Conservation (phyloP, 1,139 yeast genomes). For the Geotrichum siamense region DNA sequence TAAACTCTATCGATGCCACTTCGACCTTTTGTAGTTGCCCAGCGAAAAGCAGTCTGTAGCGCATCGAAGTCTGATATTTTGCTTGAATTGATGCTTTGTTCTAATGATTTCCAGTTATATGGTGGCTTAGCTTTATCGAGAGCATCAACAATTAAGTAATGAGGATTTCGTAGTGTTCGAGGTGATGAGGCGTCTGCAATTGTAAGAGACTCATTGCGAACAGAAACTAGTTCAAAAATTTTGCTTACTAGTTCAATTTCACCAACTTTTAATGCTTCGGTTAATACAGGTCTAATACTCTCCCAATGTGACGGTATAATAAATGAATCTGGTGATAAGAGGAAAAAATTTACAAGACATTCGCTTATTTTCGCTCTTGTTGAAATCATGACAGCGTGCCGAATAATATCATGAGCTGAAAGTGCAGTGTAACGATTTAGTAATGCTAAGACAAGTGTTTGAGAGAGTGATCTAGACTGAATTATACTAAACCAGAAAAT, state of each 20-base stretch:
- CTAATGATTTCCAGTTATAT: slow-evolving; percentile 20
- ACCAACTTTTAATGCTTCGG: slow-evolving; percentile 32
- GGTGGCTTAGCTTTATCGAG: slow-evolving; percentile 24
- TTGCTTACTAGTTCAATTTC: slow-evolving; percentile 25
- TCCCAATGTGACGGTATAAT: slow-evolving; percentile 76
- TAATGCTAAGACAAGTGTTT: slow-evolving; percentile 30
- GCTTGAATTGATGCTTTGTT: slow-evolving; percentile 22
- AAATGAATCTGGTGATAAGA: slow-evolving; percentile 56
- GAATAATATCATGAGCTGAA: slow-evolving; percentile 11
- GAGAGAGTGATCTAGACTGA: slow-evolving; percentile 39
- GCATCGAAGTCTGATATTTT: slow-evolving; percentile 22
- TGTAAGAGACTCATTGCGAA: slow-evolving; percentile 30
- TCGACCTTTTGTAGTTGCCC: slow-evolving; percentile 29
- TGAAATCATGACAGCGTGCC: slow-evolving; percentile 9
- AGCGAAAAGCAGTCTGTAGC: slow-evolving; percentile 26
- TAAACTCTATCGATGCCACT: slow-evolving; percentile 25
- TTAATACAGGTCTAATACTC: slow-evolving; percentile 48
- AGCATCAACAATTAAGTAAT: slow-evolving; percentile 20
- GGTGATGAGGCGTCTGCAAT: slow-evolving; percentile 24
- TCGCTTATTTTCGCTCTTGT: slow-evolving; percentile 15
- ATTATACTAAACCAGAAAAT: slow-evolving; percentile 67
- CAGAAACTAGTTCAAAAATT: slow-evolving; percentile 24
- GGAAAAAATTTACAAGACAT: slow-evolving; percentile 39
- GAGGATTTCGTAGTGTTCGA: slow-evolving; percentile 22
- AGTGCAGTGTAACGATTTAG: slow-evolving; percentile 16